Evolutionary conservation across 2,329 filamentous ascomycete species (phyloP), one percentile per base, ranked within the genome.

Genomic region (Colletotrichum plurivorum): DNA sequence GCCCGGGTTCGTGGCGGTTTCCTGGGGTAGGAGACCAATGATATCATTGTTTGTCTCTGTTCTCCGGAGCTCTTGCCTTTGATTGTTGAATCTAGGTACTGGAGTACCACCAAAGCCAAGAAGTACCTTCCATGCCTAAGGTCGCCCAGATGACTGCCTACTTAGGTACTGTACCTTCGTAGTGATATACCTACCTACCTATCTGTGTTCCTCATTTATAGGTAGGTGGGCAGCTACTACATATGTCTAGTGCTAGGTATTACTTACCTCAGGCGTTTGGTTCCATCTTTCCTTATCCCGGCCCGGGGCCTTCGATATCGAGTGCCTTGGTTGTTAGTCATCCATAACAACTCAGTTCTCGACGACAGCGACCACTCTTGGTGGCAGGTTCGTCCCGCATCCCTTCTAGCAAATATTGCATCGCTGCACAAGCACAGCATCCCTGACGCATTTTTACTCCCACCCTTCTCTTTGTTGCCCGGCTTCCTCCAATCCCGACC

Each of bases 371-470:
- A 18, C 45, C 10, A 49, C 46, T 16, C 15, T 16, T 41, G 41
- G 22, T 25, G 22, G 22, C 43, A 51, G n/a, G 57, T 60, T 60
- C 57, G 46, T 60, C 57, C 57, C 59, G 59, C 59, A 54, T 62
- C 49, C 39, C 49, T 54, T 15, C 39, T 62, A 62, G 59, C 3
- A n/a, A 22, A 22, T n/a, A 15, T 54, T 12, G 39, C 41, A 45
- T 18, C 22, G 27, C 41, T 25, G 36, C 46, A 20, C 20, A 52
- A 43, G 12, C 22, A 36, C 7, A 53, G 22, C 59, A 62, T 48
- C 49, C 41, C 39, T 62, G 59, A 31, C 39, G 53, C 59, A 45
- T 62, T 49, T 54, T 5, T 25, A 3, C 58, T 39, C 16, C 48
- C 22, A 13, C 48, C 41, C 58, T 15, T 45, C 58, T 61, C 52